Evolutionary conservation across 2,329 filamentous ascomycete species (phyloP), one percentile per base, ranked within the genome.

Genomic region (Shiraia sp.): DNA sequence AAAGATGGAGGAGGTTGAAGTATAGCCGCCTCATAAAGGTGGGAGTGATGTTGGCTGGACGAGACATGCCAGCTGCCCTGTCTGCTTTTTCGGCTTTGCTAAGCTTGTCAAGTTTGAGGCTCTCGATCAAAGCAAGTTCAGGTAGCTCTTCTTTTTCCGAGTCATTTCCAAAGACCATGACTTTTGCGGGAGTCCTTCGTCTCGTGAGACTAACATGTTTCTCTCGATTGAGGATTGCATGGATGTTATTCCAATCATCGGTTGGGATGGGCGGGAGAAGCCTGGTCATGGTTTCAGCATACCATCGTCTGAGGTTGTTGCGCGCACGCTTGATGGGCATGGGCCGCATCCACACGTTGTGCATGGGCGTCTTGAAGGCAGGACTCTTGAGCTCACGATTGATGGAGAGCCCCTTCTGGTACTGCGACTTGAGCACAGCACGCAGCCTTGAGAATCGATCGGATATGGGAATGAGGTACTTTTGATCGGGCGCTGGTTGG

Each of bases 21-120:
- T 75, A 79, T 12, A 78, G 46, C 23, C 74, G 65, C 37, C 62
- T 62, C 76, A 79, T 77, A 41, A 68, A 71, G 8, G 72, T 67
- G 9, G 60, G 46, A 2, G 67, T 76, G 24, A 78, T 61, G n/a
- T 35, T 46, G 38, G 72, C 70, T 1, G 65, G 66, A 2, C 57
- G 47, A 4, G 58, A 32, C 15, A 49, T 43, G 30, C 56, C 59
- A 17, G 46, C 46, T 2, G 55, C 59, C 28, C 32, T 51, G 30
- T 63, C 46, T 41, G n/a, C n/a, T n/a, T n/a, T n/a, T n/a, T n/a
- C n/a, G n/a, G 55, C 61, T 17, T 54, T 55, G 44, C 45, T 61
- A 4, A 51, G 62, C 37, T 59, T 66, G 35, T 59, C 44, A 34
- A 63, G 17, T 4, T 49, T 47, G 4, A 70, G 42, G 9, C 40